phyloP scores from a whole-genome alignment of 2,329 filamentous ascomycete genomes.

The Phialophora tarda region DNA sequence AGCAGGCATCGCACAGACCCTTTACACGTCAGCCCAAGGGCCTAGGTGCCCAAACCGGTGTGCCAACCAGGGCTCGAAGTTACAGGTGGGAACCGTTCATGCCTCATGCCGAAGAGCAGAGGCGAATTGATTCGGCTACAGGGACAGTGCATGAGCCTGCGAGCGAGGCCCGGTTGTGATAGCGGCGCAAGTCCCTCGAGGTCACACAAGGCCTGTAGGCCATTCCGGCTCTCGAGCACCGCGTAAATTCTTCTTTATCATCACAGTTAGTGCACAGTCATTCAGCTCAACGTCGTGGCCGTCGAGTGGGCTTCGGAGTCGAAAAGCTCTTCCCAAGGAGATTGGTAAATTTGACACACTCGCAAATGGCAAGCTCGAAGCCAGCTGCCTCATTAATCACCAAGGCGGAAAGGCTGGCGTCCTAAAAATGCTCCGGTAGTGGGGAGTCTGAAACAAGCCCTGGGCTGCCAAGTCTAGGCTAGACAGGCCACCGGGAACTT shows the following conservation, averaged over 20 bases:
- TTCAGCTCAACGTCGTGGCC: not conserved
- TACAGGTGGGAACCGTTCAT: slow-evolving; percentile 33
- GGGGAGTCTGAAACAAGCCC: slow-evolving; percentile 12
- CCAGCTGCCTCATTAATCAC: not conserved
- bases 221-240: not conserved
- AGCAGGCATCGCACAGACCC: not conserved
- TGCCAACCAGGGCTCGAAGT: slow-evolving; percentile 6
- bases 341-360: slow-evolving; percentile 24
- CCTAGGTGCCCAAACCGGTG: not conserved
- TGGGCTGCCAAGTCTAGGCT: not conserved
- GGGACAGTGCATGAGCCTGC: not conserved
- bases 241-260: not conserved
- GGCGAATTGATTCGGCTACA: slow-evolving; percentile 6
- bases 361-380: slow-evolving; percentile 15
- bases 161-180: slow-evolving; percentile 1
- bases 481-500: slow-evolving; percentile 22
- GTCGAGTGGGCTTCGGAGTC: not conserved
- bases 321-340: slow-evolving; percentile 8
- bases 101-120: slow-evolving; percentile 26
- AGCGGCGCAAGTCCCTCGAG: not conserved
- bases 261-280: not conserved
- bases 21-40: not conserved
- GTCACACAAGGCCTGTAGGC: not conserved
- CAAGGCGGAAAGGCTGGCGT: slow-evolving; percentile 9
- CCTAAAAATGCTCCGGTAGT: slow-evolving; percentile 19